A percentile compares a stretch with the other conserved stretches of the same genome.
Conservation (phyloP, 176 grass and related monocot species). For the Bolboschoenus planiculmis region DNA sequence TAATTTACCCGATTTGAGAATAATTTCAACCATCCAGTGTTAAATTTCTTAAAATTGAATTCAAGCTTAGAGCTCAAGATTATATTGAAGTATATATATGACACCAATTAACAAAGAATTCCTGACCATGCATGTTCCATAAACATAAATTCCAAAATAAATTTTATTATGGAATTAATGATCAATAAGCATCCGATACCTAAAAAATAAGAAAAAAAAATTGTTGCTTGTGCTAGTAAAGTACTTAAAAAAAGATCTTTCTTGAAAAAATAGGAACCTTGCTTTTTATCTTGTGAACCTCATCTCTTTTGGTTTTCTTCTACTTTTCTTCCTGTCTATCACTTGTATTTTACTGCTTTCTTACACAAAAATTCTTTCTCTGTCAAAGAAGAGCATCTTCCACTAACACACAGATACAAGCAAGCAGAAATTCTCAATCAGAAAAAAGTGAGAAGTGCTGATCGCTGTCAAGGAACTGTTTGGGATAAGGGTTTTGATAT, state of each 20-base stretch:
- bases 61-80: too few species aligned
- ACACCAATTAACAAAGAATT: too few species aligned
- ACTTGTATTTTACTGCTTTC: constrained; percentile 9
- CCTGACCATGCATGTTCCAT: too few species aligned
- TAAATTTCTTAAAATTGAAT: too few species aligned
- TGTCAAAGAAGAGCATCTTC: constrained; percentile 7
- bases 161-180: not conserved
- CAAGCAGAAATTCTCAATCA: not conserved
- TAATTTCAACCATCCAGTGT: too few species aligned
- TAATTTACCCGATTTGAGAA: too few species aligned
- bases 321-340: not conserved
- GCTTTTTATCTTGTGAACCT: constrained; percentile 12
- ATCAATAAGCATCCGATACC: not conserved
- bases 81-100: too few species aligned
- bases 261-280: not conserved
- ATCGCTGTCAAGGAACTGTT: not conserved
- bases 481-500: not conserved
- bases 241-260: not conserved
- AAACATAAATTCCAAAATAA: not conserved
- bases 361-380: not conserved
- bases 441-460: not conserved
- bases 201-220: not conserved
- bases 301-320: constrained; percentile 9
- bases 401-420: not conserved
- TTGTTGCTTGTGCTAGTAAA: not conserved